Base-by-base conservation (phyloP, 2,329 filamentous ascomycete genomes). In the Stagonosporopsis vannaccii region DNA sequence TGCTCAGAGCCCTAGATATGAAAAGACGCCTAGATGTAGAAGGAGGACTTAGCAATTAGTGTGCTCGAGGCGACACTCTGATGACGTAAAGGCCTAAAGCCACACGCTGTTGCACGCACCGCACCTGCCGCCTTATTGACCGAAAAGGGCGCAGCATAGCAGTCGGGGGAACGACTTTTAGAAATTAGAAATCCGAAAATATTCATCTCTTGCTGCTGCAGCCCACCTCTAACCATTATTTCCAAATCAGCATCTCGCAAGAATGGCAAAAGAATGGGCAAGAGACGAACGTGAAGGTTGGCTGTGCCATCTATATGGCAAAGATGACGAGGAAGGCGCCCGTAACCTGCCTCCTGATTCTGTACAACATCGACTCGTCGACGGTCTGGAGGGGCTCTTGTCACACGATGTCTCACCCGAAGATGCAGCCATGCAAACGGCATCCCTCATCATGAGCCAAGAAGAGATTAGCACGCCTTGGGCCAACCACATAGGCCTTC, bases 221-320 rank as follows among this genome's bases (percentile, higher is more conserved):
- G 30, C 30, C 30, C 7, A 7, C 15, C 11, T 32, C 6, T 13
- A 3, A 19, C 7, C 4, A 20, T 17, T 13, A 6, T 19, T 5
- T 15, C 17, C 19, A 8, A 35, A 11, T 3, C 12, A 8, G 3
- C 6, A 13, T 2, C 20, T 15, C 13, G 1, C 30, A 12, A 4
- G 32, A 12, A 44, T 30, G 48, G 20, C 48, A 17, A 36, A 8
- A 1, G 48, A 37, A n/a, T 51, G 41, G 33, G 23, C 13, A 7
- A n/a, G 8, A 7, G 9, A 8, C 7, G 40, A 51, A 15, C 41
- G 48, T 8, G 32, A 39, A 20, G 48, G 48, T 20, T 51, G 48
- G 48, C 23, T 51, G 9, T 13, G 17, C 17, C 28, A 26, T 25
- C 25, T 51, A 8, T 51, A 51, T 25, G 48, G 48, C 12, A 17